These are phyloP conservation scores for Candida verbasci DNA, from an alignment of 805 yeast genomes.

Conservation along the genomic window DNA sequence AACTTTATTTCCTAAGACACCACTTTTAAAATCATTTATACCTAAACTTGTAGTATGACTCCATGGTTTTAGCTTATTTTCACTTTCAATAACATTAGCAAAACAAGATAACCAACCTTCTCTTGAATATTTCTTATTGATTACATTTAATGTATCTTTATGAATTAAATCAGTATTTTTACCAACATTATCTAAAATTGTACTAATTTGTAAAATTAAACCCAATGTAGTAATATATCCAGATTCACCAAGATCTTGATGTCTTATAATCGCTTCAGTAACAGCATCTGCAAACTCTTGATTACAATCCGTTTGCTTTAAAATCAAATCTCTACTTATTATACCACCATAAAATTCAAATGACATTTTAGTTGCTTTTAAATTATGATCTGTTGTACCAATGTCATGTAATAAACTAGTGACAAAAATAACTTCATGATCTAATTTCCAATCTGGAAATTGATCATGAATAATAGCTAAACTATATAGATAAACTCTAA, in stretches of 20 bases:
- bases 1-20: slow-evolving; percentile 21
- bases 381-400: slow-evolving; percentile 29
- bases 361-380: slow-evolving; percentile 29
- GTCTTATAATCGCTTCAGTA: slow-evolving; percentile 30
- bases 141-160: slow-evolving; percentile 20
- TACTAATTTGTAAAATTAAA: slow-evolving; percentile 26
- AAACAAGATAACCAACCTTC: slow-evolving; percentile 29
- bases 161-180: slow-evolving; percentile 23
- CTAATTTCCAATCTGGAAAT: slow-evolving; percentile 28
- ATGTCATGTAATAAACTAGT: slow-evolving; percentile 31
- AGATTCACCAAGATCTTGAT: slow-evolving; percentile 29
- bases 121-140: slow-evolving; percentile 20
- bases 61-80: slow-evolving; percentile 29
- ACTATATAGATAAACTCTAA: slow-evolving; percentile 27
- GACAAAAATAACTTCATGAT: slow-evolving; percentile 22
- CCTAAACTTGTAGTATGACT: slow-evolving; percentile 33
- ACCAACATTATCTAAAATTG: slow-evolving; percentile 32
- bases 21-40: slow-evolving; percentile 21
- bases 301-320: slow-evolving; percentile 17
- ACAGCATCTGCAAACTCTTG: slow-evolving; percentile 31
- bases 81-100: slow-evolving; percentile 27
- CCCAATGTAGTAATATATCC: slow-evolving; percentile 32
- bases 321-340: slow-evolving; percentile 20
- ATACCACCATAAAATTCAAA: slow-evolving; percentile 33
- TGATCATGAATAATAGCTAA: slow-evolving; percentile 27